Percentiles rank a stretch among this genome's conserved stretches.
phyloP scores from a whole-genome alignment of 768 basidiomycete genomes.

The Leccinum rimulosum region DNA sequence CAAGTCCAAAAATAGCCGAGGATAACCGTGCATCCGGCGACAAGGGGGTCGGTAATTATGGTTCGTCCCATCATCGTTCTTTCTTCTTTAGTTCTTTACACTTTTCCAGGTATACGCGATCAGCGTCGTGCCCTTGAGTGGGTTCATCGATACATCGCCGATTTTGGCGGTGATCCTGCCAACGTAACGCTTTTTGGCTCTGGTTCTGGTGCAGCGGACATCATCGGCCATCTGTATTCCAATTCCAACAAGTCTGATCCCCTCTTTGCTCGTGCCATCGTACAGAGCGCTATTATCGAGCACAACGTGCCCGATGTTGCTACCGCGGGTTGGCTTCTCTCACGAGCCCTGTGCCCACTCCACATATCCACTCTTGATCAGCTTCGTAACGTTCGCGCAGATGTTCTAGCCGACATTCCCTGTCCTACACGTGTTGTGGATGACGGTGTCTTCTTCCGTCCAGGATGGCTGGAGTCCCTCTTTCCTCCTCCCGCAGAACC shows the following conservation, averaged over 20 bases:
- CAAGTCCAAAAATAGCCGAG: conserved; percentile 58
- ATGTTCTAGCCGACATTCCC: conserved; percentile 53
- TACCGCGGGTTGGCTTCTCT: conserved; percentile 65
- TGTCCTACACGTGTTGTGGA: conserved; percentile 58
- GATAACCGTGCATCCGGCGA: conserved; percentile 66
- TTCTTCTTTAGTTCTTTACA: conserved; percentile 4
- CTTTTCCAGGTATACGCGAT: conserved; percentile 54
- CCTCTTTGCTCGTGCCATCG: conserved; percentile 69
- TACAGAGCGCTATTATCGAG: conserved; percentile 71
- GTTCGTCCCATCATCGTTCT: conserved; percentile 35
- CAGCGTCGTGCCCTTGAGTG: conserved; percentile 64
- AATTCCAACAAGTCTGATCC: conserved; percentile 55
- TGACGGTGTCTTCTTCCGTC: conserved; percentile 66
- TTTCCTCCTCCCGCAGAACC: conserved; percentile 32
- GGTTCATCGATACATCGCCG: conserved; percentile 55
- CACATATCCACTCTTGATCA: conserved; percentile 56
- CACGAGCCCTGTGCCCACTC: conserved; percentile 57
- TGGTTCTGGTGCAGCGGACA: conserved; percentile 48
- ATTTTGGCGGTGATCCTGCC: conserved; percentile 66
- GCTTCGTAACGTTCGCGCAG: conserved; percentile 56
- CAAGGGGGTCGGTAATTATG: conserved; percentile 76
- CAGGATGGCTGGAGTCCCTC: conserved; percentile 53
- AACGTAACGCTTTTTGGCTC: conserved; percentile 43
- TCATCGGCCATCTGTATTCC: conserved; percentile 64
- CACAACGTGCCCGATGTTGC: conserved; percentile 57